phyloP scores from a whole-genome alignment of 768 basidiomycete genomes.

The Kwoniella sp. region DNA sequence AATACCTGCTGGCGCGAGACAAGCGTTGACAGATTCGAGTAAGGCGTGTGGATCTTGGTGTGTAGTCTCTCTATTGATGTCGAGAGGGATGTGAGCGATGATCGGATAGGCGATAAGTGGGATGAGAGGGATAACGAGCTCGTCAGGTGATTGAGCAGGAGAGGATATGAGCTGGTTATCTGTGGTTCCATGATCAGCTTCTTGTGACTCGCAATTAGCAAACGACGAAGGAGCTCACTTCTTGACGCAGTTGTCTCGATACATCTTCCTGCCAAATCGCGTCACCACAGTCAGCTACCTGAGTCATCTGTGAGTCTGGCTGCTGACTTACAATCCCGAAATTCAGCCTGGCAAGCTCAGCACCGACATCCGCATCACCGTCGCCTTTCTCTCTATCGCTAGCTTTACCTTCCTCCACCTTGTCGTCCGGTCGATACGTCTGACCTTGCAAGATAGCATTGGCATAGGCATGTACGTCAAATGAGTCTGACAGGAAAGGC shows the following conservation, averaged over 20 bases:
- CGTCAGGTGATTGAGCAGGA: constrained; percentile 47
- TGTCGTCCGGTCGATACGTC: constrained; percentile 66
- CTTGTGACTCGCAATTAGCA: background rate
- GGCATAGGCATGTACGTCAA: constrained; percentile 87
- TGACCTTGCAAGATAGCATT: constrained; percentile 86
- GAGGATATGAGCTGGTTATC: constrained; percentile 43
- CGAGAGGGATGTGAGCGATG: constrained; percentile 39
- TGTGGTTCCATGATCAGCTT: constrained; percentile 8
- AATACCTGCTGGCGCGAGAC: constrained; percentile 75
- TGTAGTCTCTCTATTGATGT: constrained; percentile 65
- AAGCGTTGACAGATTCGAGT: constrained; percentile 70
- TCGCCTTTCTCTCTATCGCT: constrained; percentile 16
- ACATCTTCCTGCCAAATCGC: constrained; percentile 68
- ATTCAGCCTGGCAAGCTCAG: constrained; percentile 83
- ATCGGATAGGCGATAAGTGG: constrained; percentile 35
- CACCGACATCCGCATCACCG: constrained; percentile 83
- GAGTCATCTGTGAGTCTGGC: background rate
- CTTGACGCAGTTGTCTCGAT: constrained; percentile 79
- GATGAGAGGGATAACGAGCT: constrained; percentile 45
- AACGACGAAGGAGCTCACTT: constrained; percentile 63
- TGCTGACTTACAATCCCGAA: constrained; percentile 64
- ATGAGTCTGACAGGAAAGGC: constrained; percentile 71
- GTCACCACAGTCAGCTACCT: constrained; percentile 10
- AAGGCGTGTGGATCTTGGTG: constrained; percentile 80
- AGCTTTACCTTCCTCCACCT: constrained; percentile 58